Evolutionary conservation across 257 asterid genomes (phyloP), one percentile per base, ranked within the genome.

Genomic region (Solanum chilense): DNA sequence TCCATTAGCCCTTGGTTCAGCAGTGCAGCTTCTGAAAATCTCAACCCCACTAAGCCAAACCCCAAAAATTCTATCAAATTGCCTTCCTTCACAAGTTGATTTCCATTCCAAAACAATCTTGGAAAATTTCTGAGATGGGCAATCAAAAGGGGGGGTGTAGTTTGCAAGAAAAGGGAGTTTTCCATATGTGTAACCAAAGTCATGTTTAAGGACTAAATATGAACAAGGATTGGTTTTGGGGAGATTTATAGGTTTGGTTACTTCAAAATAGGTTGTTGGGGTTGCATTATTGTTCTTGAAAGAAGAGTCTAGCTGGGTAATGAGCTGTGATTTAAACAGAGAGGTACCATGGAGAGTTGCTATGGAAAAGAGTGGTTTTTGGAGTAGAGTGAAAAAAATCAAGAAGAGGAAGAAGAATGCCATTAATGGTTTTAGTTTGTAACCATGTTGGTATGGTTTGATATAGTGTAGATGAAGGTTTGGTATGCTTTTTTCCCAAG

Each of bases 31-130:
- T 42, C 99, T 88, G 31, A 96, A 93, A 62, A 96, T 77, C 95
- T 96, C 99, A 60, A 93, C 98, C 85, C 99, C 99, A 75, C 95
- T 91, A n/a, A 96, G 89, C 99, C 99, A 96, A 83, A 96, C 90
- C 31, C 99, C 98, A 84, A 96, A 94, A 66, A 95, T 96, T 12
- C 99, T 78, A 82, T 96, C 99, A 87, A 94, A 95, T 85, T 96
- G 98, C 45, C 97, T 86, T 20, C 99, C 99, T 84, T 91, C 90
- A 92, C 93, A 82, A 0, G 98, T 86, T 3, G 98, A 95, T 9
- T 87, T 92, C 98, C 98, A 96, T 76, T 96, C 97, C 33, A 96
- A 82, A 23, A 96, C 98, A 91, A 95, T 88, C 82, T 86, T 91
- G 1, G 82, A 89, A 84, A 92, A 95, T 11, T 90, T 88, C 29